These are phyloP conservation scores for Boeremia exigua DNA, from an alignment of 2,329 filamentous ascomycete species.

Conservation along the genomic window DNA sequence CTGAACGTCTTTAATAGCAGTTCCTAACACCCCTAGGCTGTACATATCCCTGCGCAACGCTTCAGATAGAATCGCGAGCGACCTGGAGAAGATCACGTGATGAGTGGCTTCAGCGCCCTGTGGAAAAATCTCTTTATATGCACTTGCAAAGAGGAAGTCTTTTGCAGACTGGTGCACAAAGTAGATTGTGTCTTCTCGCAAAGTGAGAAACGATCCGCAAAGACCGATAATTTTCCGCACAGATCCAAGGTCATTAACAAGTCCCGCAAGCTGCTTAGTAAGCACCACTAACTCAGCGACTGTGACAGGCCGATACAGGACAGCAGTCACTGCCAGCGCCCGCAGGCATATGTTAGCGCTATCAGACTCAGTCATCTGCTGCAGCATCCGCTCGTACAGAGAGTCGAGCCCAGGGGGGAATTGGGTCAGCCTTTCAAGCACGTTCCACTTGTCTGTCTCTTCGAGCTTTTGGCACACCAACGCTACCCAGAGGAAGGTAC, in stretches of 20 bases:
- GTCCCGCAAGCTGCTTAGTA: constrained; percentile 13
- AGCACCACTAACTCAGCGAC: constrained; percentile 10
- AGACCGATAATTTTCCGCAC: constrained; percentile 30
- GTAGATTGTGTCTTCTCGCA: constrained; percentile 19
- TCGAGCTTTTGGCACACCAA: constrained; percentile 32
- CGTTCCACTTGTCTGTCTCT: constrained; percentile 1
- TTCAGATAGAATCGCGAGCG: constrained; percentile 34
- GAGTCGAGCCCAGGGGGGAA: constrained; percentile 48
- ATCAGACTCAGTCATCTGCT: constrained; percentile 33
- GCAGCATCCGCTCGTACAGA: constrained; percentile 51
- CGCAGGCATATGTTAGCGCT: not conserved
- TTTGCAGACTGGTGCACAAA: constrained; percentile 55
- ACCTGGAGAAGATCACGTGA: constrained; percentile 30
- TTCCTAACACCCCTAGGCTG: constrained; percentile 20
- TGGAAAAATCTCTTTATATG: constrained; percentile 38
- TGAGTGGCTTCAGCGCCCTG: constrained; percentile 9
- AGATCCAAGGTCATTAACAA: constrained; percentile 16
- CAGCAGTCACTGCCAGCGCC: constrained; percentile 4
- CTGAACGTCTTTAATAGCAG: constrained; percentile 24
- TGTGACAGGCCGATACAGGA: constrained; percentile 47
- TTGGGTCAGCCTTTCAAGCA: constrained; percentile 18
- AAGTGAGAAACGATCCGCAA: constrained; percentile 41
- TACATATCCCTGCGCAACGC: constrained; percentile 37
- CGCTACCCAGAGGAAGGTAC: not conserved
- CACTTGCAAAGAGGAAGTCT: constrained; percentile 46